A percentile compares a stretch with the other conserved stretches of the same genome.
phyloP scores from a whole-genome alignment of 2,329 filamentous ascomycete species.

The Venturia carpophila region DNA sequence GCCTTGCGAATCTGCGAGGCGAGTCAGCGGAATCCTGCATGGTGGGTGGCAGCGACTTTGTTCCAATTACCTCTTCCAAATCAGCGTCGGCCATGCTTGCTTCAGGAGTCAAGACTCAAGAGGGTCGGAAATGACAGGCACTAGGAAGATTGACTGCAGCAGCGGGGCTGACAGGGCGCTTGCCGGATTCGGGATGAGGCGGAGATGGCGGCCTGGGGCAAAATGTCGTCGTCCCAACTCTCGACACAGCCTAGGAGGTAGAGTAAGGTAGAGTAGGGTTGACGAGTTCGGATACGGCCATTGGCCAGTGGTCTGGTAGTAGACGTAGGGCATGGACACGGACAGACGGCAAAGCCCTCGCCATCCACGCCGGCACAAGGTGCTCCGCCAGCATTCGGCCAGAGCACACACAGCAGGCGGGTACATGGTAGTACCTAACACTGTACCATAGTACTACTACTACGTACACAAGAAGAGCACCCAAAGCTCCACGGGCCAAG shows the following conservation, averaged over 20 bases:
- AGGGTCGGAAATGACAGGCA: background rate
- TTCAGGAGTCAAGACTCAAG: background rate
- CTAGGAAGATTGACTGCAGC: background rate
- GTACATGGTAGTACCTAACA: no score
- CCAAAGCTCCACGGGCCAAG: no score
- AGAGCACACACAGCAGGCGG: no score
- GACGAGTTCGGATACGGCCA: no score
- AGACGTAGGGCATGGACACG: background rate
- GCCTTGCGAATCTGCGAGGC: conserved; percentile 71
- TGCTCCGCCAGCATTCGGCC: background rate
- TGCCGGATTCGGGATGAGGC: background rate
- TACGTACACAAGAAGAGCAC: no score
- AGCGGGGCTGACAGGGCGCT: background rate
- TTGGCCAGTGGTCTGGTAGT: background rate
- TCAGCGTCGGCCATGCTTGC: conserved; percentile 56
- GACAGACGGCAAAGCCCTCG: background rate
- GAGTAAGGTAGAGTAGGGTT: no score
- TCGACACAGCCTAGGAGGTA: no score
- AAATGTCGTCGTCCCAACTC: background rate
- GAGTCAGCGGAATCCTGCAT: conserved; percentile 18
- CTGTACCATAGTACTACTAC: no score
- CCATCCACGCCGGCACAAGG: background rate
- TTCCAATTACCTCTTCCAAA: conserved; percentile 54
- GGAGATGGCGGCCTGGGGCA: background rate
- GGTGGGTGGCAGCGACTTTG: conserved; percentile 7